Evolutionary conservation across 1,139 yeast genomes (phyloP), one percentile per base, ranked within the genome.

Genomic region (Spencermartinsiella ligniputridi): DNA sequence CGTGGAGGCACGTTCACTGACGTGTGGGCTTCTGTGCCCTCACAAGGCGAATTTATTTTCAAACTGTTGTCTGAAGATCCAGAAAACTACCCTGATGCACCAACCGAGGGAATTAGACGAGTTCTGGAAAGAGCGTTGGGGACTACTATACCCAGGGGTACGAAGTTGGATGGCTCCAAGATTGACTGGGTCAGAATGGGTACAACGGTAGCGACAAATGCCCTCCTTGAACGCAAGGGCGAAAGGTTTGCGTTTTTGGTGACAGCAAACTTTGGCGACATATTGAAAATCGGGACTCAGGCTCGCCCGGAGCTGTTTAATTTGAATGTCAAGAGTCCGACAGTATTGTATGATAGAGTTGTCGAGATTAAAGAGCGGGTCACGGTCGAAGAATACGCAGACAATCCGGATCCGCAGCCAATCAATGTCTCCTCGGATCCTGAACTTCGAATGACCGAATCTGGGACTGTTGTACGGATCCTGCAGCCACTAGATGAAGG

Each of bases 51-150:
- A 52, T 24, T 33, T 9, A 71, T 74, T 27, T 70, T 77, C 43
- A 85, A 85, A 61, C 63, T 85, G 24, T 66, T 85, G 34, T 83
- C 92, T 1, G 92, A 81, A 6, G 94, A 85, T 60, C 89, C 92
- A 1, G 66, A 70, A 35, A 84, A 84, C 63, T 85, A 85, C 58
- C 66, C 70, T 2, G 95, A 85, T 70, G 90, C 95, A 1, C 88
- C 89, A 4, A 69, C 85, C 27, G 94, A 85, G 65, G 94, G 90
- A n/a, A 83, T 85, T 30, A 68, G 94, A 53, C 63, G 87, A 42
- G 70, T 83, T 0, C 61, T 85, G 49, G 88, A 82, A 57, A 64
- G 65, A 34, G 76, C 74, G 44, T 72, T 75, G 3, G 70, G 72
- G 0, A 61, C 55, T 6, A 45, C 58, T 8, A 81, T 82, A 27